Evolutionary conservation across 75 land plant species (phyloP).

Genomic region (Adiantum capillusveneris): DNA sequence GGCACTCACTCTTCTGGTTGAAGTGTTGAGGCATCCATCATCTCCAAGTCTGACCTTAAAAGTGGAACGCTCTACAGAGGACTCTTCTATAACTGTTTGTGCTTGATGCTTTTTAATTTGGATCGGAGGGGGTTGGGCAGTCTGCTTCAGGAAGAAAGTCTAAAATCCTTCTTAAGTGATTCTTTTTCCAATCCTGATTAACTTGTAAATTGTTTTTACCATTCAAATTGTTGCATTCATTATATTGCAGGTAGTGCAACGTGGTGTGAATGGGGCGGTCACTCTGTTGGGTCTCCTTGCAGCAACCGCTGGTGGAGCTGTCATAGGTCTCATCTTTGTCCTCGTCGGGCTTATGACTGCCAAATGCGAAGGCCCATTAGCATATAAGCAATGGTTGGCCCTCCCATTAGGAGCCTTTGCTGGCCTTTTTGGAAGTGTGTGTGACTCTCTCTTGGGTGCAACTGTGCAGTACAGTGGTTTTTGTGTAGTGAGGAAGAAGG

Average conservation of each 20-base stretch:
- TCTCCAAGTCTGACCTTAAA: no score
- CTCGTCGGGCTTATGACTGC: slow-evolving; percentile 53
- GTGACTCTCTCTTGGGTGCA: slow-evolving; percentile 87
- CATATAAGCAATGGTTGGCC: slow-evolving; percentile 49
- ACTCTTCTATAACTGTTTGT: no score
- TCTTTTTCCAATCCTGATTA: no score
- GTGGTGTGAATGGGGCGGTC: slow-evolving; percentile 89
- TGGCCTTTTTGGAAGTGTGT: slow-evolving; percentile 71
- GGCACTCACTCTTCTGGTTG: no score
- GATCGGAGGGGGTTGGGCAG: no score
- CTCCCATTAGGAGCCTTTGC: slow-evolving; percentile 59
- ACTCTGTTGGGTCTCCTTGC: slow-evolving; percentile 66
- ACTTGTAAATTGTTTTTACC: no score
- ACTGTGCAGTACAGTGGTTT: slow-evolving; percentile 82
- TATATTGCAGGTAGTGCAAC: slow-evolving; percentile 56
- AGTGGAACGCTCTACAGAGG: no score
- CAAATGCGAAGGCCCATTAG: slow-evolving; percentile 26
- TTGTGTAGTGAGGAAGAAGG: slow-evolving; percentile 86
- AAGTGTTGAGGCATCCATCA: no score
- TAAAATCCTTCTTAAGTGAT: no score
- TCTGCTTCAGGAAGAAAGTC: no score
- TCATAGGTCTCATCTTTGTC: slow-evolving; percentile 70
- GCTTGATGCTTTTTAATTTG: no score
- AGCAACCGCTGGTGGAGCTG: slow-evolving; percentile 70
- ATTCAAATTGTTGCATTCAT: no score